A percentile compares a stretch with the other conserved stretches of the same genome.
Evolutionary conservation across 2,329 filamentous ascomycete species (phyloP).

Genomic region (Aspergillus novoparasiticus): DNA sequence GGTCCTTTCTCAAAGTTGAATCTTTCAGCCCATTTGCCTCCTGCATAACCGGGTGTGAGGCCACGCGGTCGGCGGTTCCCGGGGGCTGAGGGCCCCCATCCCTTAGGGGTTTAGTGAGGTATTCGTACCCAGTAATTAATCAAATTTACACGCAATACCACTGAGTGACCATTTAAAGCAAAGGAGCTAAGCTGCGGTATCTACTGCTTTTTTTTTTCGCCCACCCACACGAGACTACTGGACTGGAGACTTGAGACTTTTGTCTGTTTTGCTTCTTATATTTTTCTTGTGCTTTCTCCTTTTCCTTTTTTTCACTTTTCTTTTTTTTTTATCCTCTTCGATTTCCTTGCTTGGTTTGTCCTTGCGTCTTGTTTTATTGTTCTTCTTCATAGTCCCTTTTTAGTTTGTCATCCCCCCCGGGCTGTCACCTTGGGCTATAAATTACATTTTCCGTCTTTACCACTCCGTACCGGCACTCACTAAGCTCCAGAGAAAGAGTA

Average conservation of each 20-base stretch:
- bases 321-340: constrained; percentile 1
- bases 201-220: not conserved
- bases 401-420: not conserved
- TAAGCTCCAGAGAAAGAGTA: constrained; percentile 4
- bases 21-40: constrained; percentile 1
- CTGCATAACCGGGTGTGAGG: constrained; percentile 6
- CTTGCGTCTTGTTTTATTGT: constrained; percentile 3
- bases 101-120: not conserved
- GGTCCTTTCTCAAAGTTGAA: not conserved
- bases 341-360: constrained; percentile 4
- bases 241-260: not conserved
- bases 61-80: constrained; percentile 12
- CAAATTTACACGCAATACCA: constrained; percentile 3
- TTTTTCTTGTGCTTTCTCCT: constrained; percentile 8
- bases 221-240: not conserved
- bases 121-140: not conserved
- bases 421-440: not conserved
- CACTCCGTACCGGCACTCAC: not conserved
- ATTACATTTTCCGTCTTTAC: not conserved
- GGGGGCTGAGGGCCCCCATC: constrained; percentile 7
- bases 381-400: constrained; percentile 12
- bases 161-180: not conserved
- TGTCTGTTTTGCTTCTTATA: constrained; percentile 2
- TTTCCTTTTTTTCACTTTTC: constrained; percentile 9
- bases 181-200: not conserved